Evolutionary conservation across 306 rosid genomes (phyloP).

Genomic region (Canavalia ensiformis): DNA sequence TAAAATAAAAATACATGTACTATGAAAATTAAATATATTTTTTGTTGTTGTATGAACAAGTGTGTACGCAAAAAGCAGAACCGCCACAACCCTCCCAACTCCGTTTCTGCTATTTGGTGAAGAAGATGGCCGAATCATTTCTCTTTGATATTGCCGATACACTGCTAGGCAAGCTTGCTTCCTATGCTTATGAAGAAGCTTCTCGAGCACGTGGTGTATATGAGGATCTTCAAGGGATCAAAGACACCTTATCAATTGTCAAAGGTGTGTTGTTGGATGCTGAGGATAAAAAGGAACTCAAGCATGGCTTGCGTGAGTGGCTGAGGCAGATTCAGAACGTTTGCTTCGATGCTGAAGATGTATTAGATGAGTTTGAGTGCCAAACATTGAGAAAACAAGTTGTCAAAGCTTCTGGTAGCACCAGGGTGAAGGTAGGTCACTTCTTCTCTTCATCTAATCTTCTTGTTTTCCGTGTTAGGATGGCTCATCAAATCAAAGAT

Average conservation of each 20-base stretch:
- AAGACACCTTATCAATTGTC: slow-evolving; percentile 24
- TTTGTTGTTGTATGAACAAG: too few species aligned
- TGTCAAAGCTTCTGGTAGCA: neutral
- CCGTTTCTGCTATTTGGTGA: neutral
- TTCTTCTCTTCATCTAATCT: slow-evolving; percentile 40
- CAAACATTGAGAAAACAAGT: neutral
- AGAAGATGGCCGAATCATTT: slow-evolving; percentile 32
- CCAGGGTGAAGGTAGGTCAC: slow-evolving; percentile 14
- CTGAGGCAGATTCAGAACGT: slow-evolving; percentile 23
- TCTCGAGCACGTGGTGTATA: slow-evolving; percentile 26
- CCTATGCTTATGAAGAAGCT: slow-evolving; percentile 30
- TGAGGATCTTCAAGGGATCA: neutral
- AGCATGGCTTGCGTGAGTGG: slow-evolving; percentile 39
- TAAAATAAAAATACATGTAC: too few species aligned
- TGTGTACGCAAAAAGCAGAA: too few species aligned
- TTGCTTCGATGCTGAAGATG: slow-evolving; percentile 15
- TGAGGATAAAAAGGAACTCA: slow-evolving; percentile 30
- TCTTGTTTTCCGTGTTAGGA: neutral
- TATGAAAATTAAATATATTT: too few species aligned
- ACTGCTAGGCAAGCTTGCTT: slow-evolving; percentile 31
- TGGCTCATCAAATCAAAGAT: slow-evolving; percentile 28
- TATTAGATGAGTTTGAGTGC: slow-evolving; percentile 18
- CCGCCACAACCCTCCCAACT: too few species aligned
- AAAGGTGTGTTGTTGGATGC: slow-evolving; percentile 42
- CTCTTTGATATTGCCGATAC: slow-evolving; percentile 2